Evolutionary conservation across 2,329 filamentous ascomycete species (phyloP), one percentile per base, ranked within the genome.

Genomic region (Colletotrichum sp.): DNA sequence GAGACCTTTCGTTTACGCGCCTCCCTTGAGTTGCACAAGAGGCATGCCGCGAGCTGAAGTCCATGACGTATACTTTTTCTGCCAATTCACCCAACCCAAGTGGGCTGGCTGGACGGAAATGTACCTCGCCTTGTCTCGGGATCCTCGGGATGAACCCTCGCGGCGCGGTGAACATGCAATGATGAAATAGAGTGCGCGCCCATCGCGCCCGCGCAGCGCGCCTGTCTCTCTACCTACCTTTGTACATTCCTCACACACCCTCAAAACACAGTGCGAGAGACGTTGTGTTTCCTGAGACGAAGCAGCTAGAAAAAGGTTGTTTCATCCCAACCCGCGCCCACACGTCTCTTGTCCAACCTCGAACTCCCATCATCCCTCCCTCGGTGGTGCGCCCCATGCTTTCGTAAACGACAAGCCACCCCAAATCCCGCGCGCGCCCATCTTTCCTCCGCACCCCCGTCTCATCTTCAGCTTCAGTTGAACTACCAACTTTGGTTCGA

Each of bases 21-120:
- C 71, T 59, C 71, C 28, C 32, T 69, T 57, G 52, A 18, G 64
- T 71, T 18, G 30, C 34, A 52, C 30, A 49, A 34, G 55, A 8
- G 32, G 32, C 69, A 60, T n/a, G 63, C 34, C 26, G 24, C 34
- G 3, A 60, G 55, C 64, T 52, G 39, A 26, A 70, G 26, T 72
- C 70, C 70, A 76, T 76, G 73, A 76, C 73, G 73, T 73, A 69
- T 59, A 21, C 63, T 36, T 69, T 68, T 49, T 6, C 39, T n/a
- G 39, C 5, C 39, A 49, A 49, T 49, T 49, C 39, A 49, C 39
- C 39, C 39, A 49, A 69, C 44, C 69, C 73, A 69, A 60, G 63
- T 69, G 64, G 63, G 70, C 64, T 44, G 63, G 69, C 57, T 49
- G 39, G 39, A n/a, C 6, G 69, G 68, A 32, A 6, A 32, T 18